Evolutionary conservation across 1,284 basidiomycete species (phyloP).

Genomic region (Melanopsichium pennsylvanicum): DNA sequence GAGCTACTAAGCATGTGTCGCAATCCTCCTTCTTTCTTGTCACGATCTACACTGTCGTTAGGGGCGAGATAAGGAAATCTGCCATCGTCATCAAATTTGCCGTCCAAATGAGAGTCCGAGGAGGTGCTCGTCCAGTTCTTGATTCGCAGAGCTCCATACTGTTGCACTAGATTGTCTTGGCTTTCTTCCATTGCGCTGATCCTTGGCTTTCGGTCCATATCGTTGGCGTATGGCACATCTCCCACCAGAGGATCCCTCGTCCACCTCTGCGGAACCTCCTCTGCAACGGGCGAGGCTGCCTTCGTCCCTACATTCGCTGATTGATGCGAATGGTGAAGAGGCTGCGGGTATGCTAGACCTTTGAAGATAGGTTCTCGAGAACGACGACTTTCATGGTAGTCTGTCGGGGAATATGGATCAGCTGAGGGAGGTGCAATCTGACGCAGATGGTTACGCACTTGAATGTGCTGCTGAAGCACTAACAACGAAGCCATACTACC

Average conservation of each 20-base stretch:
- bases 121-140: not conserved
- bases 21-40: not conserved
- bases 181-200: not conserved
- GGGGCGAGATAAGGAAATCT: not conserved
- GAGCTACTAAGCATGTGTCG: constrained; percentile 20
- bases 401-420: constrained; percentile 5
- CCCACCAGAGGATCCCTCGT: too few relatives aligned
- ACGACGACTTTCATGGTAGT: not conserved
- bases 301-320: too few relatives aligned
- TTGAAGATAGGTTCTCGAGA: too few relatives aligned
- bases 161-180: not conserved
- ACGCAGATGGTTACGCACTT: constrained; percentile 6
- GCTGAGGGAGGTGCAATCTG: constrained; percentile 3
- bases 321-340: too few relatives aligned
- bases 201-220: not conserved
- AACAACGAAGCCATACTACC: constrained; percentile 13
- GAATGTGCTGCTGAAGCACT: constrained; percentile 21
- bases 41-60: too few relatives aligned
- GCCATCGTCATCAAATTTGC: not conserved
- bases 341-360: too few relatives aligned
- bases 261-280: too few relatives aligned
- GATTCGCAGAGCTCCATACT: constrained; percentile 22
- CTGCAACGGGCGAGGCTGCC: too few relatives aligned
- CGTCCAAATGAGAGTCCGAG: not conserved
- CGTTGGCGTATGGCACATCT: not conserved